These are phyloP conservation scores for Pseudogymnoascus sp. DNA, from an alignment of 2,329 filamentous ascomycete species.

Conservation along the genomic window DNA sequence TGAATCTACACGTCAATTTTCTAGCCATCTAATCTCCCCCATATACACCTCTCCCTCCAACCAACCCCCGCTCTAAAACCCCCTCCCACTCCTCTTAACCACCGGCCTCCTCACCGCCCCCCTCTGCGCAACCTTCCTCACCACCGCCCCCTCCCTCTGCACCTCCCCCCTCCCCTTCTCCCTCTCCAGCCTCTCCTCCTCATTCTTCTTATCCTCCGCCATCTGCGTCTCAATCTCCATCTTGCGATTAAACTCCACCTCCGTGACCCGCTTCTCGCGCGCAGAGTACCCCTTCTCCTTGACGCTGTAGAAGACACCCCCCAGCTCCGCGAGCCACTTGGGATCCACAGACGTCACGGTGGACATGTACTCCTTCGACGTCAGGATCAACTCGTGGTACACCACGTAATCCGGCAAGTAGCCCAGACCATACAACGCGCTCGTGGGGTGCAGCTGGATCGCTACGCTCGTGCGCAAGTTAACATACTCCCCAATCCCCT, in stretches of 20 bases:
- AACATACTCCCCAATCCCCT: conserved; percentile 94
- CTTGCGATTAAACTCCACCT: conserved; percentile 84
- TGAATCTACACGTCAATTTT: too few relatives aligned
- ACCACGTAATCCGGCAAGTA: conserved; percentile 95
- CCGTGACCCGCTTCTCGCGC: conserved; percentile 75
- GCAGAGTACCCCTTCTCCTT: conserved; percentile 96
- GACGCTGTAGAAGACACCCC: conserved; percentile 93
- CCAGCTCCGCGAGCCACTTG: conserved; percentile 92
- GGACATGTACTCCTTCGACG: conserved; percentile 95
- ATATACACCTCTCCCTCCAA: neutral
- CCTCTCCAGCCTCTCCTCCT: conserved; percentile 47
- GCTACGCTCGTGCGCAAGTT: conserved; percentile 92
- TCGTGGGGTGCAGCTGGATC: conserved; percentile 90
- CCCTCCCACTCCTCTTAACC: conserved; percentile 47
- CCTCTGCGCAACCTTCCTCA: conserved; percentile 53
- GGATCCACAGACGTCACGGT: conserved; percentile 94
- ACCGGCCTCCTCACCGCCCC: conserved; percentile 56
- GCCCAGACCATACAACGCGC: conserved; percentile 82
- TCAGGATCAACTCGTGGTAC: conserved; percentile 96
- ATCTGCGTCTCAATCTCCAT: conserved; percentile 93
- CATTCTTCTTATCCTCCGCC: conserved; percentile 70
- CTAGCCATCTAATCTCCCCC: too few relatives aligned
- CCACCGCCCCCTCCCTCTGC: conserved; percentile 32
- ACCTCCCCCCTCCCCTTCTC: conserved; percentile 41
- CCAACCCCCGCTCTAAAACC: conserved; percentile 23